Evolutionary conservation across 129 eudicot genomes (phyloP), one percentile per base, ranked within the genome.

Genomic region (Tanacetum coccineum): DNA sequence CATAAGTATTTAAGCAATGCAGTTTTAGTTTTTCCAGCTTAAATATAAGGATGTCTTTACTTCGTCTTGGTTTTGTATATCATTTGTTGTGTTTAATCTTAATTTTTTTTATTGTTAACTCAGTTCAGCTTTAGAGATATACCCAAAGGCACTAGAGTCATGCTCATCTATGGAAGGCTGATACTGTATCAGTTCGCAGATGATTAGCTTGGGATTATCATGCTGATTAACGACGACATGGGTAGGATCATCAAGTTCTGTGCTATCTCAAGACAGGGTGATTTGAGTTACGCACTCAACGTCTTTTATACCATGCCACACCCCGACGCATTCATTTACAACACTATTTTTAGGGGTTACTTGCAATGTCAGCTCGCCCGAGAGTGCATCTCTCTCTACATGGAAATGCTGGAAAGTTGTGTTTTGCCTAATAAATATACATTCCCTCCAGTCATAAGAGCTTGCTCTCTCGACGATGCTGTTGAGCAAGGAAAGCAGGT

Each of bases 231-330:
- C 21, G 81, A 87, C 53, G 80, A 83, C 14, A 79, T 79, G 66
- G 95, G 97, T 22, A 75, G 91, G 18, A 71, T 87, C 28, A 81
- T 84, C 61, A 90, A 90, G 66, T 84, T 87, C 78, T 82, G 89
- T 66, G 81, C 95, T 17, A 20, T 84, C 17, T 84, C 97, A 11
- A 55, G 75, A 54, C 57, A 79, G 4, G 89, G 92, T 6, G 84
- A 87, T 66, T 65, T 91, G 42, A 47, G 39, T 64, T 91, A 91
- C 76, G 97, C 95, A 51, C 83, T 80, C 66, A 75, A 83, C 63
- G 78, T 79, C 77, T 82, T 91, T 68, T 74, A 70, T 30, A 25
- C 3, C 18, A 71, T 91, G 78, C 86, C 84, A 14, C 76, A 77
- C 0, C 95, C 97, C 32, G 95, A 87, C 67, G 70, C 95, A 18